phyloP scores from a whole-genome alignment of 192 early-diverging fungal genomes.

The Obelidium mucronatum region DNA sequence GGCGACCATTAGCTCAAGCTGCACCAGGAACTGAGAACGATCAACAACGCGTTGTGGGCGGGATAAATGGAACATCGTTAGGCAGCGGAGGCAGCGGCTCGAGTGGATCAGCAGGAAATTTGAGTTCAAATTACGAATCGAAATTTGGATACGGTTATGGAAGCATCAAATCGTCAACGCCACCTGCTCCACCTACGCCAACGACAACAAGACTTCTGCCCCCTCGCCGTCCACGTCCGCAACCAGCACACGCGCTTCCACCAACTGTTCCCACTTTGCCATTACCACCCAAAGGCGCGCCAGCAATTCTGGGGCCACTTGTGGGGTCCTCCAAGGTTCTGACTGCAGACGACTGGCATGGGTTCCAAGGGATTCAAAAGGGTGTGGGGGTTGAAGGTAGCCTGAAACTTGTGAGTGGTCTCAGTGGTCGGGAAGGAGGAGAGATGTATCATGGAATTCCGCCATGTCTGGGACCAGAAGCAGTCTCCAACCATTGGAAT shows the following conservation, averaged over 20 bases:
- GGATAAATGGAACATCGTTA: background rate
- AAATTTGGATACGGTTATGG: slow-evolving; percentile 10
- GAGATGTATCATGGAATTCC: slow-evolving; percentile 25
- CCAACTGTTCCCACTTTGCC: background rate
- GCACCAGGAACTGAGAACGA: background rate
- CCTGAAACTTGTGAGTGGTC: slow-evolving; percentile 1
- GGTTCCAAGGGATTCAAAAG: slow-evolving; percentile 17
- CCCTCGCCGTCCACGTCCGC: background rate
- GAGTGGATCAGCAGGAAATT: background rate
- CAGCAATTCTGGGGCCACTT: slow-evolving; percentile 32
- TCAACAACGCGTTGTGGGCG: background rate
- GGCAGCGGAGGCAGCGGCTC: background rate
- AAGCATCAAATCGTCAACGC: background rate
- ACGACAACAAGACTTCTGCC: background rate
- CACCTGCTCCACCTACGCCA: background rate
- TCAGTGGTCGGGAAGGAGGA: slow-evolving; percentile 7
- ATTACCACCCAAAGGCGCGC: slow-evolving; percentile 8
- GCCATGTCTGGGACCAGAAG: slow-evolving; percentile 14
- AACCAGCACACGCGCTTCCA: background rate
- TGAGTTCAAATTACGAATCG: background rate
- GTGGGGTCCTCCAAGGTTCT: slow-evolving; percentile 10
- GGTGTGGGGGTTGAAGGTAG: background rate
- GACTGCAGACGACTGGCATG: slow-evolving; percentile 27
- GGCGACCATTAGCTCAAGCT: slow-evolving; percentile 21
- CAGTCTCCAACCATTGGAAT: slow-evolving; percentile 28